Conservation (phyloP, 805 yeast genomes). For the Torulaspora quercuum region DNA sequence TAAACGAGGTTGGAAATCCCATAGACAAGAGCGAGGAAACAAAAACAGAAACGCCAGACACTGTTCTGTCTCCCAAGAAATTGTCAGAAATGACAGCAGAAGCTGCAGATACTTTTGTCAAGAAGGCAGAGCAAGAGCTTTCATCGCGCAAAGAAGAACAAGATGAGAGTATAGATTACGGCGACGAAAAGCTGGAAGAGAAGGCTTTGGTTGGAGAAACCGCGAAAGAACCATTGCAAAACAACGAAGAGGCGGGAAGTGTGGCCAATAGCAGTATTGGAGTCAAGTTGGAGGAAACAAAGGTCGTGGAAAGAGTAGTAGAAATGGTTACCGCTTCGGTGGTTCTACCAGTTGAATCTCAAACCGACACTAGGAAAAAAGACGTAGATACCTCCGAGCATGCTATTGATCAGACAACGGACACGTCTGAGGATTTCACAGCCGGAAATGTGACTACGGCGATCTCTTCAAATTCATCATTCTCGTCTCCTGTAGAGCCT, state of each 20-base stretch:
- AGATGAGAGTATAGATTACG: background rate
- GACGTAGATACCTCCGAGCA: slow-evolving; percentile 1
- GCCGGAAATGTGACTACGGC: slow-evolving; percentile 8
- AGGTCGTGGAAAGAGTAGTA: background rate
- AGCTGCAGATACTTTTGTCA: slow-evolving; percentile 11
- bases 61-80: slow-evolving; percentile 1
- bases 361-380: no score
- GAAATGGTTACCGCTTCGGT: no score
- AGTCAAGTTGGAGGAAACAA: background rate
- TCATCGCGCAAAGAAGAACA: background rate
- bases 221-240: background rate
- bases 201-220: background rate
- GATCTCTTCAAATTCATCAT: slow-evolving; percentile 6
- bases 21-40: slow-evolving; percentile 1
- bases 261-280: background rate
- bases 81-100: slow-evolving; percentile 12
- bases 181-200: background rate
- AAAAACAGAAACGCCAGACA: background rate
- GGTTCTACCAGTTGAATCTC: no score
- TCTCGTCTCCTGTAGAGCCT: slow-evolving; percentile 13
- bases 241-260: background rate
- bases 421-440: slow-evolving; percentile 16
- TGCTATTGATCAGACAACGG: slow-evolving; percentile 12
- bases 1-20: slow-evolving; percentile 12
- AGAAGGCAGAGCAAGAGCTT: slow-evolving; percentile 6